Evolutionary conservation across 768 basidiomycete genomes (phyloP).

Genomic region (Neoboletus brunneissimus): DNA sequence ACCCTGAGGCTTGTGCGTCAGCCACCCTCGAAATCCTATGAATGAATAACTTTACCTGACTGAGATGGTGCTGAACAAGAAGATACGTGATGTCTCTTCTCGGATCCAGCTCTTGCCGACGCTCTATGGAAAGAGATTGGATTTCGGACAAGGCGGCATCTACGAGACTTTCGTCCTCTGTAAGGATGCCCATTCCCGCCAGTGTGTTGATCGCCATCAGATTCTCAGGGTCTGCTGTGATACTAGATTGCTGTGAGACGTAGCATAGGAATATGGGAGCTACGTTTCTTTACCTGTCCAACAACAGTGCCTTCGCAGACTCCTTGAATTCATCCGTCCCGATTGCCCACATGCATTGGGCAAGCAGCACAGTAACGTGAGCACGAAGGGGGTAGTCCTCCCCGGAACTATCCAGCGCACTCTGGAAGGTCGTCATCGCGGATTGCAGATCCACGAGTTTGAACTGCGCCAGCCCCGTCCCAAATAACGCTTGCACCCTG

Average conservation of each 20-base stretch:
- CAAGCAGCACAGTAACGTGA: constrained; percentile 74
- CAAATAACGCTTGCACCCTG: constrained; percentile 64
- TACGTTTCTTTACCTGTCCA: constrained; percentile 66
- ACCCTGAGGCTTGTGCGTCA: constrained; percentile 36
- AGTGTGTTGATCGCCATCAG: constrained; percentile 78
- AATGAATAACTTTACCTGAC: constrained; percentile 49
- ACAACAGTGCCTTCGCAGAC: constrained; percentile 69
- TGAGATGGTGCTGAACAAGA: constrained; percentile 66
- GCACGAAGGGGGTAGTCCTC: constrained; percentile 52
- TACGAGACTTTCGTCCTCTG: constrained; percentile 71
- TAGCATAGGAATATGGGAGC: not conserved
- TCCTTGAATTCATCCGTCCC: constrained; percentile 75
- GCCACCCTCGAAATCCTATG: not conserved
- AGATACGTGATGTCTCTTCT: constrained; percentile 67
- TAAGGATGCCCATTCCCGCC: constrained; percentile 86
- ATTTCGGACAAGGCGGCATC: constrained; percentile 88
- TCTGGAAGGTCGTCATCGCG: constrained; percentile 67
- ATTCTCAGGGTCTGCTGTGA: constrained; percentile 75
- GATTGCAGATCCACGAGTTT: constrained; percentile 57
- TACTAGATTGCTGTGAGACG: constrained; percentile 44
- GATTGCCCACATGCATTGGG: constrained; percentile 81
- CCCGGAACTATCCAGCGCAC: constrained; percentile 54
- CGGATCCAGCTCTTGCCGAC: constrained; percentile 65
- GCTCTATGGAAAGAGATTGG: constrained; percentile 62
- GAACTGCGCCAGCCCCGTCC: constrained; percentile 70